Percentiles rank a stretch among this genome's conserved stretches.
phyloP scores from a whole-genome alignment of 495 filamentous ascomycete genomes.

The Penicillium fimorum region DNA sequence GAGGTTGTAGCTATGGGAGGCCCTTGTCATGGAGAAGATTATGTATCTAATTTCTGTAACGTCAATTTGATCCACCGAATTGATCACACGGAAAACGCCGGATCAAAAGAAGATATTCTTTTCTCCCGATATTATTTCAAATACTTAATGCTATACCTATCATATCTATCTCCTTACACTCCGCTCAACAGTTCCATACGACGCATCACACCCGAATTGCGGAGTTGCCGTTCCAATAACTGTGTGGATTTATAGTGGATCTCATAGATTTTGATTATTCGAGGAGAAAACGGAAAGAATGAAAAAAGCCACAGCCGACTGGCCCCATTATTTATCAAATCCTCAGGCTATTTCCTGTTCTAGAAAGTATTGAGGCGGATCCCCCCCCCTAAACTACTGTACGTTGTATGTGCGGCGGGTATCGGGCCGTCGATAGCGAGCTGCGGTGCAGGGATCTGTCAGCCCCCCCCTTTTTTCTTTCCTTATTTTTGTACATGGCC shows the following conservation, averaged over 20 bases:
- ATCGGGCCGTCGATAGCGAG: slow-evolving; percentile 38
- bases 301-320: slow-evolving; percentile 6
- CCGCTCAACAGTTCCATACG: slow-evolving; percentile 6
- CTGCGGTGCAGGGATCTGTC: slow-evolving; percentile 32
- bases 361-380: slow-evolving; percentile 9
- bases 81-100: slow-evolving; percentile 1
- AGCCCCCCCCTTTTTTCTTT: too few relatives aligned
- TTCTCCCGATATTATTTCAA: background rate
- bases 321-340: background rate
- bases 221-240: background rate
- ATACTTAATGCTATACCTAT: slow-evolving; percentile 1
- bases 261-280: background rate
- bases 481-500: too few relatives aligned
- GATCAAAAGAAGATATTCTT: background rate
- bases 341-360: background rate
- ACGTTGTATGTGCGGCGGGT: slow-evolving; percentile 34
- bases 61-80: background rate
- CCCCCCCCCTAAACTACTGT: slow-evolving; percentile 23
- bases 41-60: background rate
- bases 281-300: background rate
- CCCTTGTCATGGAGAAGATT: background rate
- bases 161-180: slow-evolving; percentile 6
- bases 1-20: background rate
- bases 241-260: slow-evolving; percentile 5
- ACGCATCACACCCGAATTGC: slow-evolving; percentile 11